Evolutionary conservation across 106 monocot genomes (phyloP).

Genomic region (Posidonia australis): DNA sequence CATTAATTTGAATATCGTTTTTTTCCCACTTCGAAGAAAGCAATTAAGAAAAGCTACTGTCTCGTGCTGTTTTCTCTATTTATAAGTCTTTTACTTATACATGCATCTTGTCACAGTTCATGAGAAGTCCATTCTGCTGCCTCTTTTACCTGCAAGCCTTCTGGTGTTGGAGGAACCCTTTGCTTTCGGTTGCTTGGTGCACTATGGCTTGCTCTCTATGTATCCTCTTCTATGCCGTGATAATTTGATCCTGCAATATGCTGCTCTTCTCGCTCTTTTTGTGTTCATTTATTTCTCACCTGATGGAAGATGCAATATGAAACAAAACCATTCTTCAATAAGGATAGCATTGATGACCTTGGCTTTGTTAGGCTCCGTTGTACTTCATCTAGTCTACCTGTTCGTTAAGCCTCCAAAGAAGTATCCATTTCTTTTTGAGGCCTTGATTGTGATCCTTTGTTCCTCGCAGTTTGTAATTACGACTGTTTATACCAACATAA

Average conservation of each 20-base stretch:
- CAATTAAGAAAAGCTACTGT: not conserved
- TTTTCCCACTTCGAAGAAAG: not conserved
- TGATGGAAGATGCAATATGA: conserved; percentile 4
- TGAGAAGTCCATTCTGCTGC: conserved; percentile 90
- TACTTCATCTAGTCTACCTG: conserved; percentile 49
- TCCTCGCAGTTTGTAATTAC: conserved; percentile 82
- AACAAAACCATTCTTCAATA: conserved; percentile 8
- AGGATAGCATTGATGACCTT: conserved; percentile 22
- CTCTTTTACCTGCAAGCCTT: conserved; percentile 90
- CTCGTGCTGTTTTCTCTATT: not conserved
- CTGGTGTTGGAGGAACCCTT: conserved; percentile 64
- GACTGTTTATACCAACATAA: conserved; percentile 55
- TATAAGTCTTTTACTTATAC: not conserved
- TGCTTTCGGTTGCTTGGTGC: conserved; percentile 50
- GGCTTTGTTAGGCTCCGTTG: conserved; percentile 24
- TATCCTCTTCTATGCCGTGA: conserved; percentile 80
- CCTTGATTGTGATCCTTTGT: conserved; percentile 79
- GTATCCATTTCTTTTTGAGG: conserved; percentile 94
- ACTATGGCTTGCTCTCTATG: conserved; percentile 73
- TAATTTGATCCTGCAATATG: conserved; percentile 58
- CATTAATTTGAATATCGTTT: not conserved
- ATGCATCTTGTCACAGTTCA: conserved; percentile 45
- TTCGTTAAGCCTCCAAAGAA: conserved; percentile 43
- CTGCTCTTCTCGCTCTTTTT: conserved; percentile 57
- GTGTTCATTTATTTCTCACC: conserved; percentile 40